Conservation (phyloP, 169 alveolate genomes). For the Fabrea salina region DNA sequence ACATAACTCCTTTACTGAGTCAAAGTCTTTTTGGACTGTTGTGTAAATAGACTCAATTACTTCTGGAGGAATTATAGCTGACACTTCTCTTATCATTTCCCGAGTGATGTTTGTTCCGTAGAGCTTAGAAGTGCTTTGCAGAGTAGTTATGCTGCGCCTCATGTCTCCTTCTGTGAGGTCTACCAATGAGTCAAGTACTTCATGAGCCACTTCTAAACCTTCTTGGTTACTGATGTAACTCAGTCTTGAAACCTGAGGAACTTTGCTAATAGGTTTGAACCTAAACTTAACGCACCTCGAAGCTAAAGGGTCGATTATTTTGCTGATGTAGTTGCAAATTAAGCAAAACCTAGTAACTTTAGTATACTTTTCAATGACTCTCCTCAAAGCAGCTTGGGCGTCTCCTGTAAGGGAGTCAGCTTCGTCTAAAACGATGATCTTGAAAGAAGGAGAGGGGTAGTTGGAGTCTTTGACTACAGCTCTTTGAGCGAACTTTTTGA, state of each 20-base stretch:
- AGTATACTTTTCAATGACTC: slow-evolving; percentile 96
- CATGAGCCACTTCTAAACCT: slow-evolving; percentile 59
- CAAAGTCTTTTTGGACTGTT: not conserved
- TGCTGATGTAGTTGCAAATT: slow-evolving; percentile 96
- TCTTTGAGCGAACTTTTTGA: slow-evolving; percentile 95
- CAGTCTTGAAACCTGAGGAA: slow-evolving; percentile 88
- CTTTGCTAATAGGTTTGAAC: slow-evolving; percentile 91
- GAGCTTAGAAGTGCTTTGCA: slow-evolving; percentile 84
- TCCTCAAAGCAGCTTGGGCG: slow-evolving; percentile 98
- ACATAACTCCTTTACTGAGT: slow-evolving; percentile 24
- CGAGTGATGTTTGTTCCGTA: slow-evolving; percentile 62
- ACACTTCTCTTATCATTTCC: slow-evolving; percentile 58
- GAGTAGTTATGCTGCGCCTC: slow-evolving; percentile 92
- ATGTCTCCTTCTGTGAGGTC: slow-evolving; percentile 93
- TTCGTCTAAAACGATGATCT: slow-evolving; percentile 97
- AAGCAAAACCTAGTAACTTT: slow-evolving; percentile 95
- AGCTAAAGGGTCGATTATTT: slow-evolving; percentile 94
- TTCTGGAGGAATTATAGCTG: slow-evolving; percentile 77
- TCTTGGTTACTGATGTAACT: slow-evolving; percentile 83
- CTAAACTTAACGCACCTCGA: slow-evolving; percentile 95
- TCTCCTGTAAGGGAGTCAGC: slow-evolving; percentile 99
- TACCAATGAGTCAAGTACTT: slow-evolving; percentile 76
- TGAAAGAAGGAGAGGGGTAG: slow-evolving; percentile 82
- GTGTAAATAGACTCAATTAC: slow-evolving; percentile 35
- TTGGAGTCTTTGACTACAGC: slow-evolving; percentile 83